Base-by-base conservation (phyloP, 345 rosid species). In the Hevea brasiliensis region DNA sequence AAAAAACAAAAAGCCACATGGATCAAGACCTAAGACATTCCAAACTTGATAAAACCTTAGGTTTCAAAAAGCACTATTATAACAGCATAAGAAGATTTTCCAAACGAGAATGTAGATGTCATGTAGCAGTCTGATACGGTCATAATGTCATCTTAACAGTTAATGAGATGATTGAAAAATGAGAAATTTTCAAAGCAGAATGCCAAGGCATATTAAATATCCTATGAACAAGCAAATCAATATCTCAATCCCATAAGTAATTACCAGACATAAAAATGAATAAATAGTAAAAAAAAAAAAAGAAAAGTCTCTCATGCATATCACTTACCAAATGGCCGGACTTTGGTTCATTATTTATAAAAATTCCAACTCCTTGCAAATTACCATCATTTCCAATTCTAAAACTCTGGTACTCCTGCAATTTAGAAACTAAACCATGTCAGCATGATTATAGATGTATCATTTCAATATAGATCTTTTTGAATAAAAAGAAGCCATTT, bases 301-400 rank as follows among this genome's bases (percentile, higher is more conserved):
- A n/a, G n/a, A 44, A 44, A 47, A 47, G 51, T 47, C 51, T 68
- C 32, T 15, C 12, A 40, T 61, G 32, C 32, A 51, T 61, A 26
- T 76, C 62, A 89, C 91, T 79, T 27, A 93, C 98, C 98, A 93
- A 77, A 80, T 86, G 97, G 68, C 97, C 93, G 1, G 91, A 86
- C 73, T 80, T 81, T 72, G 98, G 98, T 80, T 91, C 97, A 67
- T 82, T 61, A 54, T 79, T 89, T 51, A 91, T 86, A 83, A 89
- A 89, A 65, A 93, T 72, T 24, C 98, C 98, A 68, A 93, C 97
- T 27, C 98, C 97, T 86, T 93, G 98, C 71, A 93, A 82, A 77
- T 89, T 91, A 32, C 98, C 97, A 61, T 91, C 93, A 61, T 90
- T 93, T 37, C 97, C 97, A 63, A 91, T 89, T 79, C 95, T 89